These are phyloP conservation scores for Dalbergia cultrata DNA, from an alignment of 306 rosid genomes.

Conservation along the genomic window DNA sequence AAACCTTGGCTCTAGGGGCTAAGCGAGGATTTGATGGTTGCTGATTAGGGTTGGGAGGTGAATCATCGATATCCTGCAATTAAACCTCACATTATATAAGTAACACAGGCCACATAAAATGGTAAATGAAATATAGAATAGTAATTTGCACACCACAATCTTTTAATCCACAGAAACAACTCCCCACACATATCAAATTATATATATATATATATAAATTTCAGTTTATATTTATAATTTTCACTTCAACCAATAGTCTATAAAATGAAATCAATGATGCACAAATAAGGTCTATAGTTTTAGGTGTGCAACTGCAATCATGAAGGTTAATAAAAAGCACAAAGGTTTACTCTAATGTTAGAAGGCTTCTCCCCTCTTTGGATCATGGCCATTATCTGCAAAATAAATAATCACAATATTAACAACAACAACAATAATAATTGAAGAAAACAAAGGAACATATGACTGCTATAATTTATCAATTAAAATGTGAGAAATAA, in stretches of 20 bases:
- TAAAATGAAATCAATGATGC: conserved; percentile 25
- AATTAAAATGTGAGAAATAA: conserved; percentile 28
- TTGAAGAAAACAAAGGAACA: conserved; percentile 27
- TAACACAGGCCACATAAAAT: conserved; percentile 34
- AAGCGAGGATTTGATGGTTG: conserved; percentile 83
- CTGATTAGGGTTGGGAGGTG: conserved; percentile 85
- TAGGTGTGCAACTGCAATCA: conserved; percentile 15
- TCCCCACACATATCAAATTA: background rate
- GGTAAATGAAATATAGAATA: conserved; percentile 32
- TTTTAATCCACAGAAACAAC: background rate
- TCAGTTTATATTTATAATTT: background rate
- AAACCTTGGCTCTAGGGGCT: conserved; percentile 80
- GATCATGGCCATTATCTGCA: conserved; percentile 91
- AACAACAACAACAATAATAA: background rate
- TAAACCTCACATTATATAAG: conserved; percentile 37
- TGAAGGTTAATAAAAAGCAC: conserved; percentile 14
- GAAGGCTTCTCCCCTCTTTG: conserved; percentile 94
- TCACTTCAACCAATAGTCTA: conserved; percentile 18
- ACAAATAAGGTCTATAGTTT: conserved; percentile 17
- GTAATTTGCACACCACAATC: conserved; percentile 2
- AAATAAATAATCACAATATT: background rate
- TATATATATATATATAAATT: background rate
- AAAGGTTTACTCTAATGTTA: conserved; percentile 70
- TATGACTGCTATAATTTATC: background rate
- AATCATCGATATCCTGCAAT: conserved; percentile 85